Base-by-base conservation (phyloP, 805 yeast species). In the Wickerhamiella sergipiensis region DNA sequence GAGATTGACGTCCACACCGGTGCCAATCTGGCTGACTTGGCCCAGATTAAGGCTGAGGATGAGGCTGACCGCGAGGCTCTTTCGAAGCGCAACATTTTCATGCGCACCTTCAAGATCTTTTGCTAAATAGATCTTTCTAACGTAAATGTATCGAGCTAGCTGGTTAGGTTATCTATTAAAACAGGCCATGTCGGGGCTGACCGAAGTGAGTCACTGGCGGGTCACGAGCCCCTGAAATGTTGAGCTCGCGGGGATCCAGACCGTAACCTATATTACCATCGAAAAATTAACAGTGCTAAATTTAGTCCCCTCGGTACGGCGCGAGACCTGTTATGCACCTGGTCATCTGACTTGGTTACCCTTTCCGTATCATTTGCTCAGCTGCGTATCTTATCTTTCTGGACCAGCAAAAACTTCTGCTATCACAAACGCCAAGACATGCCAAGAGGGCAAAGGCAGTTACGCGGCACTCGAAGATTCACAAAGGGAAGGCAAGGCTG, bases 11-110 rank as follows among this genome's bases (percentile, higher is more conserved):
- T 59, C 7, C 50, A 49, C 15, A 56, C 60, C 2, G 62, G 59
- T 8, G 60, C 58, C 3, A 75, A 80, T 59, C 76, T 74, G 44
- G 62, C 72, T 29, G 83, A 80, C 61, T 57, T 75, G 55, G 83
- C 79, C 38, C 61, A 71, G 48, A 64, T 78, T 53, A 74, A 67
- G 51, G 77, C 75, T 58, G 81, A 77, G 60, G 65, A 77, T 49
- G 76, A 74, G 17, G 80, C 74, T 57, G 83, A 76, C 59, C 70
- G 70, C 55, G 72, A 67, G 9, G 59, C 53, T 21, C 43, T 73
- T 43, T 12, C 24, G 8, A 12, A 40, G 24, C 22, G 22, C 19
- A 40, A 40, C 24, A 12, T 40, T 9, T 40, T 40, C 4, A 12
- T 19, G 24, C 43, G 43, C 24, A 21, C 15, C 2, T 40, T 40